Conservation (phyloP, 1,284 basidiomycete genomes). For the Microbotryum saponariae region DNA sequence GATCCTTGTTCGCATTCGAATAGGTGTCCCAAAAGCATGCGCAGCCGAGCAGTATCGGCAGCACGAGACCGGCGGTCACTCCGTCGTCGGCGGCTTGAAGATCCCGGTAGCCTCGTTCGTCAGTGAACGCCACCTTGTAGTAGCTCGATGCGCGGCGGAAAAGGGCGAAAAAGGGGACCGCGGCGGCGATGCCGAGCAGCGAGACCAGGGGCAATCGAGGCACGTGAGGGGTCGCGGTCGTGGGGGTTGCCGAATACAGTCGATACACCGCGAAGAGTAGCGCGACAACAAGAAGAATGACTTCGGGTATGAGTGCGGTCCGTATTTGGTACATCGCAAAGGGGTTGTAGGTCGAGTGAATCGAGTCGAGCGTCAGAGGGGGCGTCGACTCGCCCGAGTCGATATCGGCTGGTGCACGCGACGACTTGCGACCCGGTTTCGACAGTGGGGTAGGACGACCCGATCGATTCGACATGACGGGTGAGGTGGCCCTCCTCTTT, state of each 20-base stretch:
- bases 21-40: constrained; percentile 35
- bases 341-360: constrained; percentile 21
- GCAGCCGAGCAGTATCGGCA: constrained; percentile 34
- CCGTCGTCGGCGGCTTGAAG: constrained; percentile 35
- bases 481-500: constrained; percentile 14
- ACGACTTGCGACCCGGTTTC: not conserved
- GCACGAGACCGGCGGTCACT: constrained; percentile 30
- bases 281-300: constrained; percentile 25
- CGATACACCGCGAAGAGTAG: constrained; percentile 30
- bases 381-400: constrained; percentile 14
- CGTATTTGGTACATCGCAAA: constrained; percentile 31
- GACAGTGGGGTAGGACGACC: not conserved
- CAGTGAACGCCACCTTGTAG: constrained; percentile 38
- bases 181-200: constrained; percentile 23
- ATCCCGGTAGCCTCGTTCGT: constrained; percentile 37
- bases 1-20: constrained; percentile 1
- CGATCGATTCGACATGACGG: constrained; percentile 1
- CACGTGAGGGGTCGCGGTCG: constrained; percentile 16
- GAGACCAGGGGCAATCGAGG: constrained; percentile 22
- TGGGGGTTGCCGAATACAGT: constrained; percentile 18
- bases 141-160: constrained; percentile 28
- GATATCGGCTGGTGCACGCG: not conserved
- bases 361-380: constrained; percentile 29
- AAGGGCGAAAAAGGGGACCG: constrained; percentile 33
- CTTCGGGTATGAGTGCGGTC: constrained; percentile 28